Evolutionary conservation across 805 yeast species (phyloP).

Genomic region (Jamesozyma jinghongensis): DNA sequence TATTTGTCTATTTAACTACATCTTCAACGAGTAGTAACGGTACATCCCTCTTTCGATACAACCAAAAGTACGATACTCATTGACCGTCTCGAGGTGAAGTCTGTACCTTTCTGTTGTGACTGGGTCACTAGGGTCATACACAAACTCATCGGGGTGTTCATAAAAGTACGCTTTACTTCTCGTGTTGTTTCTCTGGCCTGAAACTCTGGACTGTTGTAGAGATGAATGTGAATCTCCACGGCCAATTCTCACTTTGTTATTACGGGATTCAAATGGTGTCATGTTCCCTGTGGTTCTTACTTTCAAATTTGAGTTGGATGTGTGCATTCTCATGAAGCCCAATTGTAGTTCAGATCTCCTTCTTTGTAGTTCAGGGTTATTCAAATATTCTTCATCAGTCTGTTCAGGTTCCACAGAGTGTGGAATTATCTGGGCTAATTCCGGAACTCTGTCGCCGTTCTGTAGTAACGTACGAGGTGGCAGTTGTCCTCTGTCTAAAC

Average conservation of each 20-base stretch:
- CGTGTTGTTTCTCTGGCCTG: neutral
- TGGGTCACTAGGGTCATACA: conserved; percentile 21
- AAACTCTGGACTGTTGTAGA: neutral
- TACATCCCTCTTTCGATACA: conserved; percentile 38
- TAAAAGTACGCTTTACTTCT: conserved; percentile 11
- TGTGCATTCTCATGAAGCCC: conserved; percentile 14
- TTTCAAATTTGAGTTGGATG: neutral
- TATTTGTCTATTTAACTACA: conserved; percentile 10
- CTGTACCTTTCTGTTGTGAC: conserved; percentile 21
- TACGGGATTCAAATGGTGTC: neutral
- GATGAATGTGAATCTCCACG: neutral
- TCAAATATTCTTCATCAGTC: conserved; percentile 27
- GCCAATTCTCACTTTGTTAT: no score
- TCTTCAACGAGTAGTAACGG: conserved; percentile 35
- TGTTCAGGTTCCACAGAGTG: conserved; percentile 9
- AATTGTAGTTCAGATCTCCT: conserved; percentile 28
- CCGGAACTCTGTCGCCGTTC: no score
- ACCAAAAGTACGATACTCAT: conserved; percentile 35
- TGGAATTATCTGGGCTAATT: neutral
- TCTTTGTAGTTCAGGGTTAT: conserved; percentile 25
- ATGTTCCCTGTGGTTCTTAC: neutral
- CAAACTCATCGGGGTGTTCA: conserved; percentile 18
- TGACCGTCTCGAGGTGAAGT: conserved; percentile 23
- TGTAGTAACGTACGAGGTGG: neutral
- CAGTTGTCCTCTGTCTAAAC: neutral